Evolutionary conservation across 2,329 filamentous ascomycete genomes (phyloP), one percentile per base, ranked within the genome.

Genomic region (Keithomyces neogunnii): DNA sequence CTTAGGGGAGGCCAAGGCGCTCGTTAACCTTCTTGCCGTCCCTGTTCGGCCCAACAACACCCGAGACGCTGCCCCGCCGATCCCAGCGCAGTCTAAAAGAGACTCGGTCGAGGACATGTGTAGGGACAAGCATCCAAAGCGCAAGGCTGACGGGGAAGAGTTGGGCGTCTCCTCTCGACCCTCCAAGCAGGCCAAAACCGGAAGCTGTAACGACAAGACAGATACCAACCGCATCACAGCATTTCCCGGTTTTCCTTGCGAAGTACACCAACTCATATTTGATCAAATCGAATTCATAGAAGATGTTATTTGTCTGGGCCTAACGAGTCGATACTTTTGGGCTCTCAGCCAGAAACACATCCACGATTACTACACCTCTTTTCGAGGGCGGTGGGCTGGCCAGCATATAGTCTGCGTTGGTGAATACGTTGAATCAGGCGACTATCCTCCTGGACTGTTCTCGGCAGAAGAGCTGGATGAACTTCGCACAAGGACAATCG

Each of bases 331-430:
- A 28, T 19, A 42, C 19, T 19, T 42, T 19, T 42, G 39, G 8
- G 1, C 19, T 42, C 1, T 42, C 19, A 19, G n/a, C 7, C n/a
- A 8, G 28, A 19, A 42, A 42, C 5, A 29, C n/a, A 7, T 42
- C 8, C 1, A 26, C 1, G 19, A 1, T 42, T 1, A 2, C n/a
- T 26, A 26, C n/a, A 1, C 3, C 1, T 19, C n/a, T 7, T 10
- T 0, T 0, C 7, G 8, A 6, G 39, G n/a, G 4, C 44, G 3
- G n/a, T 55, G 51, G 53, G 53, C 53, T 9, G 13, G 26, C n/a
- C 6, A 47, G 30, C 40, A 48, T 0, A 55, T 55, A n/a, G 51
- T 53, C 19, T 55, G 48, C 3, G 53, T 53, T 4, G 53, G 53
- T 36, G 51, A 50, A 38, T 3, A 48, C 30, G 36, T 45, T 9